Percentiles rank a stretch among this genome's conserved stretches.
Evolutionary conservation across 352 stramenopile species (phyloP).

Genomic region (Peronosclerospora sorghi): DNA sequence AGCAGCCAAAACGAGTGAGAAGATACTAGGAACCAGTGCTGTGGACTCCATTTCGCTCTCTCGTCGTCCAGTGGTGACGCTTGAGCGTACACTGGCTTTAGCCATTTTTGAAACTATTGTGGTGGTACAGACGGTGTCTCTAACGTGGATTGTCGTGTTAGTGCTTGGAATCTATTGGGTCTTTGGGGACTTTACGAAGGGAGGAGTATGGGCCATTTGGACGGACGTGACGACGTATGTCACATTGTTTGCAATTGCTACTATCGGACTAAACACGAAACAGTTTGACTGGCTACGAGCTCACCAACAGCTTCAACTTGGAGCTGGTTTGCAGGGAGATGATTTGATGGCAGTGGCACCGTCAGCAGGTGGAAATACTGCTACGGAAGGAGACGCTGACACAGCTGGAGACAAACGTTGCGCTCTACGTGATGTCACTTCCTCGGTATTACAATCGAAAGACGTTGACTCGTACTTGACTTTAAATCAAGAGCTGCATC

Average conservation of each 20-base stretch:
- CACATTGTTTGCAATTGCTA: slow-evolving; percentile 23
- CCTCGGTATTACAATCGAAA: too few relatives aligned
- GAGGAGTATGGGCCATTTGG: slow-evolving; percentile 23
- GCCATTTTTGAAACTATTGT: slow-evolving; percentile 52
- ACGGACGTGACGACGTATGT: slow-evolving; percentile 17
- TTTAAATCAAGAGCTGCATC: too few relatives aligned
- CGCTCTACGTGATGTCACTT: too few relatives aligned
- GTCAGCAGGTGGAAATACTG: too few relatives aligned
- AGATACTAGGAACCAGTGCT: too few relatives aligned
- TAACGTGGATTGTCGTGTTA: slow-evolving; percentile 35
- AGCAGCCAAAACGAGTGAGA: too few relatives aligned
- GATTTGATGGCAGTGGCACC: slow-evolving; percentile 21
- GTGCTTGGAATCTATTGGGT: slow-evolving; percentile 33
- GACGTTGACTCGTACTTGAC: too few relatives aligned
- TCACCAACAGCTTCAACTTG: slow-evolving; percentile 56
- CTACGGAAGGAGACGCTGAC: too few relatives aligned
- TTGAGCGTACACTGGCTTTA: too few relatives aligned
- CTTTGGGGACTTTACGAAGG: slow-evolving; percentile 33
- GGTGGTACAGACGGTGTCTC: slow-evolving; percentile 43
- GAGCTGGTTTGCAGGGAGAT: slow-evolving; percentile 38
- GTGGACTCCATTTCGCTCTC: too few relatives aligned
- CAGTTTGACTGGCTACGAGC: slow-evolving; percentile 54
- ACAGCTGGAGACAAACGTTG: too few relatives aligned
- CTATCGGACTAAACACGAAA: slow-evolving; percentile 44
- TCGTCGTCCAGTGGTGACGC: too few relatives aligned